phyloP scores from a whole-genome alignment of 2,329 filamentous ascomycete genomes.

The Phyllosticta citriasiana region DNA sequence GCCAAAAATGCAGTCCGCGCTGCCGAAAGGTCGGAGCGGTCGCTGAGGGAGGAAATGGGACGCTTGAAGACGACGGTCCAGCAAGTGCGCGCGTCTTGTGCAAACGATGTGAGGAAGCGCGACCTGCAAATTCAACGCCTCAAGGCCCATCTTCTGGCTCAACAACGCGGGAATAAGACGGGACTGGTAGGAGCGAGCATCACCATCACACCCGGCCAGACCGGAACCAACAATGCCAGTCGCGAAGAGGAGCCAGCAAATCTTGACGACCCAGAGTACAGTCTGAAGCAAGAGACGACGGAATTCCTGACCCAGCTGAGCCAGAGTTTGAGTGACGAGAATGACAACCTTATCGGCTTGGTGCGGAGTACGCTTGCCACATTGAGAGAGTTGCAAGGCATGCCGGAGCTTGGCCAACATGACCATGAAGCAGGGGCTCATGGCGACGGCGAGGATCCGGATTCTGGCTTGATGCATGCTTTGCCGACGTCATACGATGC shows the following conservation, averaged over 20 bases:
- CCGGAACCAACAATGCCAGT: conserved; percentile 18
- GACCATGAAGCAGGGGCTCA: conserved; percentile 21
- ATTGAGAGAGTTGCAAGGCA: conserved; percentile 54
- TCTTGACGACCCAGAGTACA: conserved; percentile 50
- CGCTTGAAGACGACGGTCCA: conserved; percentile 69
- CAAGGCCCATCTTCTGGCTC: conserved; percentile 73
- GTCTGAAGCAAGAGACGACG: conserved; percentile 76
- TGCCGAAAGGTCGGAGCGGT: conserved; percentile 62
- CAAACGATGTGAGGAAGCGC: conserved; percentile 81
- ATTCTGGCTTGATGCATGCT: conserved; percentile 29
- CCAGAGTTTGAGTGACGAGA: conserved; percentile 79
- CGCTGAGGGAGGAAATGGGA: conserved; percentile 74
- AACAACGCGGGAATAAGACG: conserved; percentile 39
- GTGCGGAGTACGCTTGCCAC: conserved; percentile 62
- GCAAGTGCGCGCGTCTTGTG: conserved; percentile 77
- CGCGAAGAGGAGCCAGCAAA: conserved; percentile 45
- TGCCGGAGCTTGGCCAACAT: conserved; percentile 30
- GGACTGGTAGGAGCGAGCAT: conserved; percentile 39
- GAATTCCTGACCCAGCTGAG: conserved; percentile 81
- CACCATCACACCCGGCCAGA: conserved; percentile 32
- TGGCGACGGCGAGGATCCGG: conserved; percentile 20
- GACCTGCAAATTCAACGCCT: conserved; percentile 82
- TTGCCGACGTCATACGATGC: conserved; percentile 55
- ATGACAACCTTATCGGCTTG: conserved; percentile 67
- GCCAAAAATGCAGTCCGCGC: conserved; percentile 60